phyloP scores from a whole-genome alignment of 306 rosid species.

The Spatholobus suberectus region DNA sequence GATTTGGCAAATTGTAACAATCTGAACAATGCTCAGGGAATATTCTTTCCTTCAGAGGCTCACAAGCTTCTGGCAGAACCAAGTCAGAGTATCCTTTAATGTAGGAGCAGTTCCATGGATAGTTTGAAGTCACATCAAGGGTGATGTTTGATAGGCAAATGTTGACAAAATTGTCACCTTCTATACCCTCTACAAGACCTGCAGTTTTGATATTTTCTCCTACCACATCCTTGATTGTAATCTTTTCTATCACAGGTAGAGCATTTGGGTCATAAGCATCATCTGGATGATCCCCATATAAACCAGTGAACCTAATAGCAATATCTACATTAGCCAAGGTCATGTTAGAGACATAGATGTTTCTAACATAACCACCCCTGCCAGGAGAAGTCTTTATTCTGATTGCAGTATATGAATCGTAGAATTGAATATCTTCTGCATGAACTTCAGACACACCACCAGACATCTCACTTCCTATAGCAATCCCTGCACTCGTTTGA shows the following conservation, averaged over 20 bases:
- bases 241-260: slow-evolving; percentile 61
- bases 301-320: slow-evolving; percentile 72
- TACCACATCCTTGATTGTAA: slow-evolving; percentile 64
- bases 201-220: slow-evolving; percentile 63
- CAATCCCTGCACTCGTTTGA: slow-evolving; percentile 65
- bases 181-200: slow-evolving; percentile 73
- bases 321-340: slow-evolving; percentile 59
- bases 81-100: slow-evolving; percentile 67
- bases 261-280: slow-evolving; percentile 61
- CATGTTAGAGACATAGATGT: slow-evolving; percentile 65
- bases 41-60: slow-evolving; percentile 59
- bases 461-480: slow-evolving; percentile 91
- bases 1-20: slow-evolving; percentile 66
- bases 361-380: slow-evolving; percentile 83
- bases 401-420: slow-evolving; percentile 57
- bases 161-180: slow-evolving; percentile 63
- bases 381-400: slow-evolving; percentile 82
- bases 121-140: slow-evolving; percentile 56
- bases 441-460: slow-evolving; percentile 79
- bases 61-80: slow-evolving; percentile 67
- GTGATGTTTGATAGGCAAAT: slow-evolving; percentile 69
- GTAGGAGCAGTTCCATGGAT: slow-evolving; percentile 79
- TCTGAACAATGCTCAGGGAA: slow-evolving; percentile 69
- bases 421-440: slow-evolving; percentile 64
- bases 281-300: slow-evolving; percentile 80